Evolutionary conservation across 2,329 filamentous ascomycete genomes (phyloP), one percentile per base, ranked within the genome.

Genomic region (Pseudocercospora ulei): DNA sequence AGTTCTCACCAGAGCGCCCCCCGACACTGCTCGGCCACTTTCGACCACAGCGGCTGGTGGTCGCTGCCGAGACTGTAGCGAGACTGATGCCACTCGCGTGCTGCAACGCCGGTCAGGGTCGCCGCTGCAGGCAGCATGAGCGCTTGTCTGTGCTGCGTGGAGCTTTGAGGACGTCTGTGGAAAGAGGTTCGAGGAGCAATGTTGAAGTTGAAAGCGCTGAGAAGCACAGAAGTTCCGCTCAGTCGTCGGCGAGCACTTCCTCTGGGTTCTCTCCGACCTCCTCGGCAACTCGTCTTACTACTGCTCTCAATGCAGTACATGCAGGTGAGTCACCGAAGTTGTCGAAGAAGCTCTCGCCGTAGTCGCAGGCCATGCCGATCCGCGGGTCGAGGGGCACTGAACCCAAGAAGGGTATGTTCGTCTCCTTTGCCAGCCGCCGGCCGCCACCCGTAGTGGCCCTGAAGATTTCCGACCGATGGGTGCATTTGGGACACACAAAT

Each of bases 341-440:
- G 56, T 96, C 87, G 56, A 96, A 82, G 63, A 92, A 98, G 62
- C 86, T 95, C 73, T 98, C 90, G 3, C 92, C 90, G 62, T 83
- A 95, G 62, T 98, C 90, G 57, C 88, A 95, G 2, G 87, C 81
- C 82, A 95, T 92, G 5, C 90, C 83, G 51, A 98, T 94, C 46
- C 88, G 71, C 3, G 90, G 88, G 56, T 98, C 90, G 36, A 98
- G 65, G 23, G 90, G 90, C 7, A 98, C 87, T 7, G 82, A 74
- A 1, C 90, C 90, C 16, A 98, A 63, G 59, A 93, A 98, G 0
- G 83, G 83, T 8, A 98, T 82, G 1, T 73, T 75, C 71, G 88
- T 85, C 61, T 96, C 88, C 59, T 80, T 71, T 1, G 90, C 88
- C 49, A 98, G 62, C 26, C 74, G 76, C 39, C 71, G 71, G 2